Evolutionary conservation across 805 yeast species (phyloP), one percentile per base, ranked within the genome.

Genomic region (Naumovozyma castellii): DNA sequence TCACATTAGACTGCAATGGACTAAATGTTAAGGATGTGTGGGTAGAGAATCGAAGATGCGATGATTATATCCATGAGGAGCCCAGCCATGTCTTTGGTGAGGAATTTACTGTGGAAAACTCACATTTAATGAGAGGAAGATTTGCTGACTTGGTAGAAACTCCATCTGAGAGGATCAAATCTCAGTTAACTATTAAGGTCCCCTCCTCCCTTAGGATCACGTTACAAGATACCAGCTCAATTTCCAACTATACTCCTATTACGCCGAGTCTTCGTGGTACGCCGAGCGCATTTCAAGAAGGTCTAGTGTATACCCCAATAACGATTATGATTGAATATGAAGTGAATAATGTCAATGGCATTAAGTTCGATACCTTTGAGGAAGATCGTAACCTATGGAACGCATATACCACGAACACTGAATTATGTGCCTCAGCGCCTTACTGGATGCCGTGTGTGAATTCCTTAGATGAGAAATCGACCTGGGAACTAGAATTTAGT

Each of bases 381-480:
- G 52, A 53, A 19, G 51, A 53, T 8, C 68, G 45, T 57, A 69
- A 42, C 62, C 62, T 65, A 35, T 86, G 95, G 94, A 92, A 81
- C 53, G 94, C 85, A 2, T 87, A 83, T 59, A 90, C 97, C 0
- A 69, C 76, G 1, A 88, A 90, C 53, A 71, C 84, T 3, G 87
- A 85, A 20, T 62, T 80, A 34, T 85, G 86, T 14, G 71, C 82
- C 3, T 76, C 92, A 13, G 84, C 97, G 0, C 84, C 95, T 2
- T 81, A 87, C n/a, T 92, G 99, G 99, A 83, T 92, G 36, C 99
- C 99, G 0, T 92, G 98, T 56, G 72, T 92, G 4, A 97, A 92
- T 47, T 84, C 81, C 34, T 59, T 87, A 25, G 81, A 88, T 74
- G 96, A 87, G 50, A 75, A 85, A 45, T 81, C 84, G 33, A 82